phyloP scores from a whole-genome alignment of 2,329 filamentous ascomycete species.

The Aplosporella prunicola region DNA sequence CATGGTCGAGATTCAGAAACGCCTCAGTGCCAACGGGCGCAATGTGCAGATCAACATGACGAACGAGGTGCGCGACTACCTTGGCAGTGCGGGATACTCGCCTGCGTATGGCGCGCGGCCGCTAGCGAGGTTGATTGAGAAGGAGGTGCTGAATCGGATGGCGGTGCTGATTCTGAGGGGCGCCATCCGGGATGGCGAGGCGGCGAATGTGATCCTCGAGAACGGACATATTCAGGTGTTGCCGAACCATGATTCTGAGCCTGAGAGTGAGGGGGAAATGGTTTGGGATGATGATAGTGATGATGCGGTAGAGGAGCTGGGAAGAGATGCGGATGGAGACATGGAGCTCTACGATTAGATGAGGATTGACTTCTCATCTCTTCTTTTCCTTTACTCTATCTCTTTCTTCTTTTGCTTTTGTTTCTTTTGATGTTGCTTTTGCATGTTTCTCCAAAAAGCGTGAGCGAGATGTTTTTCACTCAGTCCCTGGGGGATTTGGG shows the following conservation, averaged over 20 bases:
- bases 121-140: conserved; percentile 82
- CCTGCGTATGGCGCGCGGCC: conserved; percentile 91
- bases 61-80: conserved; percentile 82
- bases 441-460: not conserved
- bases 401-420: no score
- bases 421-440: no score
- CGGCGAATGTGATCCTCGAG: conserved; percentile 66
- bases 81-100: conserved; percentile 85
- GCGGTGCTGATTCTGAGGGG: conserved; percentile 86
- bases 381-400: no score
- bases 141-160: conserved; percentile 88
- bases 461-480: not conserved
- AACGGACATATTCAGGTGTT: conserved; percentile 73
- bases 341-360: conserved; percentile 59
- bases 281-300: conserved; percentile 59
- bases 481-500: not conserved
- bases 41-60: conserved; percentile 78
- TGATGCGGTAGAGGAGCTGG: conserved; percentile 62
- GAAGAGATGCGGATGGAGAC: conserved; percentile 44
- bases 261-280: conserved; percentile 59
- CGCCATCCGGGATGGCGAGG: conserved; percentile 75
- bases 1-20: conserved; percentile 79
- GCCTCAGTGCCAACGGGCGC: conserved; percentile 73
- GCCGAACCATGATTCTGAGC: conserved; percentile 65
- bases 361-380: no score